A percentile compares a stretch with the other conserved stretches of the same genome.
These are phyloP conservation scores for Geotrichum fermentans DNA, from an alignment of 1,139 yeast species.

Conservation along the genomic window DNA sequence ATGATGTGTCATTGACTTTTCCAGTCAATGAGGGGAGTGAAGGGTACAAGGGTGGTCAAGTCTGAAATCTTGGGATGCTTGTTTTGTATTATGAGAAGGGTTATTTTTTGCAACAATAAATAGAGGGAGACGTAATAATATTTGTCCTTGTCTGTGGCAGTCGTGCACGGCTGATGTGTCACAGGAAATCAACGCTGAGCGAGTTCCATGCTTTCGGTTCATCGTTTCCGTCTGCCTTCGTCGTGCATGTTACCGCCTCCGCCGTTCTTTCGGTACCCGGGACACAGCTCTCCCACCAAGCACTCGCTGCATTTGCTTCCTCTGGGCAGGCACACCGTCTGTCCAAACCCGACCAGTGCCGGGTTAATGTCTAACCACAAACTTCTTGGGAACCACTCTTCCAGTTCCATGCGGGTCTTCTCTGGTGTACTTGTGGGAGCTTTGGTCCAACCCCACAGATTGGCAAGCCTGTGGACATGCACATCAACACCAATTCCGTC, in stretches of 20 bases:
- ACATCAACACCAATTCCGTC: constrained; percentile 92
- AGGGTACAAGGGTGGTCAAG: no score
- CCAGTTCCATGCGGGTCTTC: constrained; percentile 60
- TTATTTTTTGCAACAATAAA: no score
- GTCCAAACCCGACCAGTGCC: constrained; percentile 87
- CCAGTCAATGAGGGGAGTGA: no score
- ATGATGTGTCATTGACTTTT: no score
- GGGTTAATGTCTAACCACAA: constrained; percentile 86
- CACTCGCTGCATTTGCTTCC: constrained; percentile 75
- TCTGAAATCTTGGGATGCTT: no score
- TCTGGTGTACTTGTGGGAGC: constrained; percentile 53
- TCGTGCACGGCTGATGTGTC: no score
- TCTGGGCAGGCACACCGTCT: constrained; percentile 73
- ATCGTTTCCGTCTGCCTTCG: background rate
- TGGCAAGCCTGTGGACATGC: constrained; percentile 77
- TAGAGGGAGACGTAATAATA: no score
- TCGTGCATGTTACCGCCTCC: constrained; percentile 1
- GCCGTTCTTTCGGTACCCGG: constrained; percentile 33
- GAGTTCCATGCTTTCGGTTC: no score
- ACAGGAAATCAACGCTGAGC: no score
- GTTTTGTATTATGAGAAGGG: no score
- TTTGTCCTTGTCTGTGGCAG: no score
- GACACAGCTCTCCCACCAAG: constrained; percentile 52
- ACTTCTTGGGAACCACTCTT: constrained; percentile 67
- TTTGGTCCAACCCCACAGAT: constrained; percentile 75